Evolutionary conservation across 129 eudicot species (phyloP), one percentile per base, ranked within the genome.

Genomic region (Rutidosis leptorrhynchoides): DNA sequence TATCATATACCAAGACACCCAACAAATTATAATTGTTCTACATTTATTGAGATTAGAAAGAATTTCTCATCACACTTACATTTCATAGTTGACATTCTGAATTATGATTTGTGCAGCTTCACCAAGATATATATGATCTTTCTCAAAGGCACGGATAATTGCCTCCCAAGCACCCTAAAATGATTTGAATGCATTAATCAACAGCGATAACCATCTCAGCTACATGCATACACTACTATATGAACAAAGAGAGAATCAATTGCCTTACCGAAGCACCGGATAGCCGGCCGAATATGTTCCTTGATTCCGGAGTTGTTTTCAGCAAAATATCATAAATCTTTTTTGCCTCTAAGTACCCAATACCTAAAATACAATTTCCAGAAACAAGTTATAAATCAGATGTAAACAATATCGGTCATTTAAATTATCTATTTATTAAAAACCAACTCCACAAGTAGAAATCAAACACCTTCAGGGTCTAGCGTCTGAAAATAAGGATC

Each of bases 91-190:
- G 17, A 93, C 98, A 80, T 93, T 85, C 81, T 93, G 98, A 70
- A 90, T 86, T 89, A 93, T 82, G 46, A 81, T 71, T 76, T 88
- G 98, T 76, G 96, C 98, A 78, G 98, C 96, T 74, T 93, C 98
- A 26, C 96, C 98, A 64, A 93, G 90, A 82, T 76, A 93, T 33
- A 93, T 69, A 79, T 80, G 75, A 45, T 93, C 98, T 68, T 93
- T 93, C 79, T 93, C 98, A 67, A 75, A 93, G 27, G 96, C 85
- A 25, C 81, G 92, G 12, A 93, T 86, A 58, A 93, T 88, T 52
- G 87, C 79, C 78, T 93, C 98, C 98, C 98, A 93, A 15, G 68
- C 78, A 69, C 98, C 96, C 98, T 93, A 52, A 70, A 66, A 15
- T 21, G 64, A 19, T 30, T 63, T 42, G 20, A 35, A 33, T 73